phyloP scores from a whole-genome alignment of 2,329 filamentous ascomycete species.

The Trichophyton schoenleinii region DNA sequence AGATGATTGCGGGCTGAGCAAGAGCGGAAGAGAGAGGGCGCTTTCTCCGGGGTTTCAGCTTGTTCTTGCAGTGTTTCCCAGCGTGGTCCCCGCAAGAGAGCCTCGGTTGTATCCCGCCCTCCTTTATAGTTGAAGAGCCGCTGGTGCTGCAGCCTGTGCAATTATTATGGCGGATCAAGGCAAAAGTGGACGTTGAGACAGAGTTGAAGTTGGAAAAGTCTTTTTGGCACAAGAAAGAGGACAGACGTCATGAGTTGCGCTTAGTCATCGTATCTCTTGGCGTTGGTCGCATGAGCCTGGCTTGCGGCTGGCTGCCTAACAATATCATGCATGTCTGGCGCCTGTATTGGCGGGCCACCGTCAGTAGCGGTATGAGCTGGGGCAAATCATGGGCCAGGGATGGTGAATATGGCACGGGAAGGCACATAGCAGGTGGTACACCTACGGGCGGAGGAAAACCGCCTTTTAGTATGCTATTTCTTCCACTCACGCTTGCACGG shows the following conservation, averaged over 20 bases:
- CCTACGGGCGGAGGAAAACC: no score
- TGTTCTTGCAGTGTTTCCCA: neutral
- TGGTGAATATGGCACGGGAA: no score
- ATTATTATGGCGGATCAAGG: neutral
- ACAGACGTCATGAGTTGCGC: neutral
- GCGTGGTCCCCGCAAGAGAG: neutral
- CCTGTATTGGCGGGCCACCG: no score
- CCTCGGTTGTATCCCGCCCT: neutral
- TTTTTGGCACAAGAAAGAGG: neutral
- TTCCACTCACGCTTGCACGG: no score
- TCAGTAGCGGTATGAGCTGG: no score
- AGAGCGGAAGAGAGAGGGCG: neutral
- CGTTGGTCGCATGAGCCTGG: no score
- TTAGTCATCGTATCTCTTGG: neutral
- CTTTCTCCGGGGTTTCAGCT: neutral
- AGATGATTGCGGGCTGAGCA: constrained; percentile 1
- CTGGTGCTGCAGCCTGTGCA: neutral
- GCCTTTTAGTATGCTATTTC: no score
- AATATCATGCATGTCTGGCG: no score
- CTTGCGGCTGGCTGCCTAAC: no score
- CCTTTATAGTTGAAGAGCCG: neutral
- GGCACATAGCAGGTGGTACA: no score
- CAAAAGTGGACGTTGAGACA: neutral
- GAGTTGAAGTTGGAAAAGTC: neutral
- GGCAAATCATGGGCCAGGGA: no score